A percentile compares a stretch with the other conserved stretches of the same genome.
Evolutionary conservation across 2,329 filamentous ascomycete species (phyloP).

Genomic region (Allantophomopsis lycopodina): DNA sequence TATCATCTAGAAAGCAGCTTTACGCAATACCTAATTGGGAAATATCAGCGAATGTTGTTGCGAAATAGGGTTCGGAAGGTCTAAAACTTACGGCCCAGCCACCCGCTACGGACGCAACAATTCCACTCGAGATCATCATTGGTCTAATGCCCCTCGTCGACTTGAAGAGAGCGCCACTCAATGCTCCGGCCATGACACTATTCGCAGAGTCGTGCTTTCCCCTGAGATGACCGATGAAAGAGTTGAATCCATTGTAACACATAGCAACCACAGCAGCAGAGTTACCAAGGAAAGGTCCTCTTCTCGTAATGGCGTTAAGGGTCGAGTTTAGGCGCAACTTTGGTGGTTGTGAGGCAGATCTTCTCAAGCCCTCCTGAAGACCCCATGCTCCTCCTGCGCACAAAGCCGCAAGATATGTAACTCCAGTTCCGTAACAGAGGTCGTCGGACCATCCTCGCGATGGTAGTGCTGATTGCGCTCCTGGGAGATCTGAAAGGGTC

Average conservation of each 20-base stretch:
- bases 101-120: conserved; percentile 77
- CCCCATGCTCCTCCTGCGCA: conserved; percentile 85
- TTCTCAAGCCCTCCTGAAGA: conserved; percentile 73
- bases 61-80: not conserved
- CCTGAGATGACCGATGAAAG: conserved; percentile 61
- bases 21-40: conserved; percentile 29
- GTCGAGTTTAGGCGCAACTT: conserved; percentile 90
- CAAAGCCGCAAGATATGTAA: conserved; percentile 83
- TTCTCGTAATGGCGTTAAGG: conserved; percentile 82
- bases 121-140: conserved; percentile 87
- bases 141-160: conserved; percentile 80
- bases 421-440: conserved; percentile 91
- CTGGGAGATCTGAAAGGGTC: conserved; percentile 72
- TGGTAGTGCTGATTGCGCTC: conserved; percentile 75
- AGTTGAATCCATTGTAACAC: conserved; percentile 90
- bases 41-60: conserved; percentile 7
- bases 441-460: conserved; percentile 97
- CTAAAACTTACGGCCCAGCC: conserved; percentile 69
- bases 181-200: conserved; percentile 68
- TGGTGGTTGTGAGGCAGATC: conserved; percentile 64
- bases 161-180: conserved; percentile 94
- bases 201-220: conserved; percentile 87
- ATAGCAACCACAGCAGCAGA: conserved; percentile 92
- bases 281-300: conserved; percentile 92
- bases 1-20: conserved; percentile 28